These are phyloP conservation scores for Abrus precatorius DNA, from an alignment of 306 rosid species.

Conservation along the genomic window DNA sequence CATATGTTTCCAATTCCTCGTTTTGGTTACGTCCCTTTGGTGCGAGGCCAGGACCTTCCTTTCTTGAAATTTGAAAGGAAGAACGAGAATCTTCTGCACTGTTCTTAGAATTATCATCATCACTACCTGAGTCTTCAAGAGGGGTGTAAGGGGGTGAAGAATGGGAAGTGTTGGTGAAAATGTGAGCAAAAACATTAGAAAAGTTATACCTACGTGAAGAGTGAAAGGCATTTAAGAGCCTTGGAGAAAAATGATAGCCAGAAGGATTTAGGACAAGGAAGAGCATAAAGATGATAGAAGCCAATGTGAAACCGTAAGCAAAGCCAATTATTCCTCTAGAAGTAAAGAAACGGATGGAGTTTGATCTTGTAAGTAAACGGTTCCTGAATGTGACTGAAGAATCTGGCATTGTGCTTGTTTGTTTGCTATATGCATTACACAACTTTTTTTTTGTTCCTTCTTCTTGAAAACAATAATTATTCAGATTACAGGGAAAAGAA, in stretches of 20 bases:
- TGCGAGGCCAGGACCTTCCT: conserved; percentile 41
- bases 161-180: conserved; percentile 54
- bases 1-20: not conserved
- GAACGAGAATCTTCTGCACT: not conserved
- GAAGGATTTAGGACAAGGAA: conserved; percentile 32
- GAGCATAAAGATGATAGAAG: conserved; percentile 53
- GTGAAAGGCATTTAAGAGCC: conserved; percentile 41
- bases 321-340: conserved; percentile 60
- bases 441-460: not conserved
- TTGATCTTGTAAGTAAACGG: conserved; percentile 51
- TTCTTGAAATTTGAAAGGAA: conserved; percentile 41
- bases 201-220: conserved; percentile 50
- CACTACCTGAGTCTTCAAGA: too few relatives aligned
- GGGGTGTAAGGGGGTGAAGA: conserved; percentile 21
- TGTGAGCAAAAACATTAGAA: conserved; percentile 51
- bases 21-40: not conserved
- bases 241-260: conserved; percentile 47
- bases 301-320: conserved; percentile 67
- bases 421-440: not conserved
- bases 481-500: not conserved
- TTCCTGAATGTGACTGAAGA: not conserved
- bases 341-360: conserved; percentile 57
- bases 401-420: conserved; percentile 4
- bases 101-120: not conserved
- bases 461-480: not conserved